Evolutionary conservation across 192 early-diverging fungal genomes (phyloP).

Genomic region (Diversispora eburnea): DNA sequence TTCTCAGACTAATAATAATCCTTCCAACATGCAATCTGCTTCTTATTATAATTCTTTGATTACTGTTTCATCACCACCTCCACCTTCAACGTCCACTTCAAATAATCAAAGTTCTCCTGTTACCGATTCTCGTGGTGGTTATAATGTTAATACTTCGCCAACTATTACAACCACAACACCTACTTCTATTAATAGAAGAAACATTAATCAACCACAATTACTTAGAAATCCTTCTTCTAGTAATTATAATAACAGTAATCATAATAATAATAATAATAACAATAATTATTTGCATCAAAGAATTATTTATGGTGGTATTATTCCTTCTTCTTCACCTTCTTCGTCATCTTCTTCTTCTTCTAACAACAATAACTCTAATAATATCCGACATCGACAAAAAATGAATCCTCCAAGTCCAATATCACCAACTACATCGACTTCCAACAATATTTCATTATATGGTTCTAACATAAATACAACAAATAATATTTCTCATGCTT

Average conservation of each 20-base stretch:
- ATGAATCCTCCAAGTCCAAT: too few species aligned
- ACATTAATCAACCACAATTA: neutral
- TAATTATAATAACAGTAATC: neutral
- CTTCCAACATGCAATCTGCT: neutral
- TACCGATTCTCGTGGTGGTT: neutral
- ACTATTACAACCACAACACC: neutral
- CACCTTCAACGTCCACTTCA: neutral
- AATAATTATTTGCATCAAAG: neutral
- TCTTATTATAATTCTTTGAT: neutral
- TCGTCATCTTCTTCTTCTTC: too few species aligned
- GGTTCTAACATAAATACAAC: neutral
- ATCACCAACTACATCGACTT: too few species aligned
- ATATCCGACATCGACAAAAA: too few species aligned
- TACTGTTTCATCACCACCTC: neutral
- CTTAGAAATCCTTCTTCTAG: neutral
- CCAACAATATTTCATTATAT: too few species aligned
- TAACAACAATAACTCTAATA: too few species aligned
- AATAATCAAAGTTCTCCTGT: neutral
- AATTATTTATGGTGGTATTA: neutral
- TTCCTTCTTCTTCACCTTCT: neutral
- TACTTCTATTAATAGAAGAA: neutral
- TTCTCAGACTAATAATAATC: neutral
- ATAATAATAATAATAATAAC: neutral
- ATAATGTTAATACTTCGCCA: neutral
- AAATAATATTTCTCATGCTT: neutral